Base-by-base conservation (phyloP, 2,329 filamentous ascomycete species). In the Colletotrichum abscissum region DNA sequence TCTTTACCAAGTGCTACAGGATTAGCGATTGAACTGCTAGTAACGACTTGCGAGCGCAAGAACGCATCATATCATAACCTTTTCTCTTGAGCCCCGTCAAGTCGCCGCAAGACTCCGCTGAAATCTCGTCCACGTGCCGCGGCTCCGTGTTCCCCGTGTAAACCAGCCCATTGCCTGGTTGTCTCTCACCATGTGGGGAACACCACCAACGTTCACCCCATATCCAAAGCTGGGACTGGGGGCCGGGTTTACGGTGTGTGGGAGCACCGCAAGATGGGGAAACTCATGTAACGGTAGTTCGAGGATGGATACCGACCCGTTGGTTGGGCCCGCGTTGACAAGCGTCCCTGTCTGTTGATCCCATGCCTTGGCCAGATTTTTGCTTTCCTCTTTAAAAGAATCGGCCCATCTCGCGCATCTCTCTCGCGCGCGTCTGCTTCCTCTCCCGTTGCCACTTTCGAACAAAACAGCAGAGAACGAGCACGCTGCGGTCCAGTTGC, bases 91-190 rank as follows among this genome's bases (percentile, higher is more conserved):
- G 22, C 33, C 19, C 62, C 28, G 64, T 56, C 6, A 8, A 3
- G 2, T 5, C 24, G n/a, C n/a, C 30, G 30, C 4, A 12, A 19
- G n/a, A 19, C 52, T 69, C 52, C 52, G 67, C 59, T 6, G 5
- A 46, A 26, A 28, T 57, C 7, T 28, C n/a, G 42, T 9, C 64
- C 71, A 73, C 67, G 67, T 73, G 70, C 71, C 22, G 16, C 71
- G 67, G 71, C 71, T 62, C 71, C 71, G 67, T 71, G 28, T 49
- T 63, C 71, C 60, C 71, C 62, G 59, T 55, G n/a, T 12, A 8
- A 59, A 64, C 42, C 33, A 65, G 67, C 55, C 67, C 28, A 56
- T 52, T 57, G 46, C 46, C 56, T 65, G 70, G 57, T 35, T 22
- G n/a, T 22, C 30, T 62, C 66, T 46, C 60, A n/a, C n/a, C 49